Evolutionary conservation across 805 yeast species (phyloP).

Genomic region (Ogataea zsoltii): DNA sequence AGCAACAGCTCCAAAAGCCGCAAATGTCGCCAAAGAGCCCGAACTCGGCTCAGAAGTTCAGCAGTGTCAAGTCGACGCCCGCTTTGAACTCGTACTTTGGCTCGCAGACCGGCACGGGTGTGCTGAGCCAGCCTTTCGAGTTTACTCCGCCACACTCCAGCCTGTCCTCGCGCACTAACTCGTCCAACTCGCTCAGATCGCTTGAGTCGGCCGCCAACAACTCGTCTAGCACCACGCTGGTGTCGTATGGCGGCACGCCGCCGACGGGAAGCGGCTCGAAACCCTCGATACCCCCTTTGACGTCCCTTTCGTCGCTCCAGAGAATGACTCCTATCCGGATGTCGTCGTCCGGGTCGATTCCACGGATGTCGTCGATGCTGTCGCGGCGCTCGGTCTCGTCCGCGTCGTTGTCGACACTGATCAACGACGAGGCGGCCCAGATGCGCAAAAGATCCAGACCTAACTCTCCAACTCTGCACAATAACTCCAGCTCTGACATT

Average conservation of each 20-base stretch:
- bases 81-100: slow-evolving; percentile 22
- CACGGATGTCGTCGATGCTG: slow-evolving; percentile 11
- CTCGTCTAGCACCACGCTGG: slow-evolving; percentile 39
- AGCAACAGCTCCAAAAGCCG: not conserved
- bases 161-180: slow-evolving; percentile 12
- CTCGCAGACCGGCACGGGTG: slow-evolving; percentile 1
- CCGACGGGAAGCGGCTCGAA: slow-evolving; percentile 31
- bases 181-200: slow-evolving; percentile 45
- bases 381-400: slow-evolving; percentile 25
- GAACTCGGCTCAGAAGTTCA: slow-evolving; percentile 12
- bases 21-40: slow-evolving; percentile 21
- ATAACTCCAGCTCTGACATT: slow-evolving; percentile 8
- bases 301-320: slow-evolving; percentile 43
- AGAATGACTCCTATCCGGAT: slow-evolving; percentile 43
- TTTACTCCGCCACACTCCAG: slow-evolving; percentile 26
- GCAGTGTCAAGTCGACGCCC: slow-evolving; percentile 27
- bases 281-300: slow-evolving; percentile 27
- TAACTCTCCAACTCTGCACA: slow-evolving; percentile 41
- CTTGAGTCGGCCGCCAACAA: slow-evolving; percentile 50
- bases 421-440: slow-evolving; percentile 22
- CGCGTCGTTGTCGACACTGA: slow-evolving; percentile 44
- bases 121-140: slow-evolving; percentile 14
- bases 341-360: slow-evolving; percentile 19
- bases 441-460: slow-evolving; percentile 51
- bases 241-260: slow-evolving; percentile 29